These are phyloP conservation scores for Chrysophaeum taylorii DNA, from an alignment of 352 stramenopile genomes.

Conservation along the genomic window DNA sequence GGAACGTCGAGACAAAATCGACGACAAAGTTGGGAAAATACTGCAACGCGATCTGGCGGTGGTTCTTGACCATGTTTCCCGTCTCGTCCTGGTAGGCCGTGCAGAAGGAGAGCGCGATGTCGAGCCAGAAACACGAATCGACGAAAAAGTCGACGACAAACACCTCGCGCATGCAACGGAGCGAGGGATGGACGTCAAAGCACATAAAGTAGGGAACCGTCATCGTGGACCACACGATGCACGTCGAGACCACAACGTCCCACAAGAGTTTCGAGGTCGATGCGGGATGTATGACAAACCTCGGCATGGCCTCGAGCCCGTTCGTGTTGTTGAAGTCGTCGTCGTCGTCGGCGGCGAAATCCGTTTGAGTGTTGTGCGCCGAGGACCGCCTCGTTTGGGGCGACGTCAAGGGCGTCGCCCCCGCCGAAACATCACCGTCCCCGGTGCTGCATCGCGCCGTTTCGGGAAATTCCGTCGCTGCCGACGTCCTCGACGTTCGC, in stretches of 20 bases:
- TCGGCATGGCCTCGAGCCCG: no score
- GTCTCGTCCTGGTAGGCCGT: conserved; percentile 31
- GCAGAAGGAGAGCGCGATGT: conserved; percentile 32
- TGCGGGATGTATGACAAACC: not conserved
- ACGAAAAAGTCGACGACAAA: conserved; percentile 19
- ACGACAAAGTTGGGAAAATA: conserved; percentile 17
- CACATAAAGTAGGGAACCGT: conserved; percentile 16
- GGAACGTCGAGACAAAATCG: conserved; percentile 26
- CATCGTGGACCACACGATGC: conserved; percentile 19
- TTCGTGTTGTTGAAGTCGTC: no score
- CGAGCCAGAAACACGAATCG: conserved; percentile 30
- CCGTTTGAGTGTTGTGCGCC: no score
- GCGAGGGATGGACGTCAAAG: not conserved
- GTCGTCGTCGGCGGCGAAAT: no score
- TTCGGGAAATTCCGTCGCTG: no score
- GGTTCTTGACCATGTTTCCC: conserved; percentile 1
- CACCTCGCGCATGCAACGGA: not conserved
- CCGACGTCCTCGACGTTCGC: no score
- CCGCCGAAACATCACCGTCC: no score
- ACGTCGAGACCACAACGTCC: not conserved
- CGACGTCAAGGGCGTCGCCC: no score
- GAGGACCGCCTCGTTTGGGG: no score
- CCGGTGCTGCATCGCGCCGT: no score
- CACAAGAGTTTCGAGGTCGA: not conserved
- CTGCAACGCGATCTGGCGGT: conserved; percentile 9